A percentile compares a stretch with the other conserved stretches of the same genome.
Conservation (phyloP, 2,329 filamentous ascomycete species). For the Calycina marina region DNA sequence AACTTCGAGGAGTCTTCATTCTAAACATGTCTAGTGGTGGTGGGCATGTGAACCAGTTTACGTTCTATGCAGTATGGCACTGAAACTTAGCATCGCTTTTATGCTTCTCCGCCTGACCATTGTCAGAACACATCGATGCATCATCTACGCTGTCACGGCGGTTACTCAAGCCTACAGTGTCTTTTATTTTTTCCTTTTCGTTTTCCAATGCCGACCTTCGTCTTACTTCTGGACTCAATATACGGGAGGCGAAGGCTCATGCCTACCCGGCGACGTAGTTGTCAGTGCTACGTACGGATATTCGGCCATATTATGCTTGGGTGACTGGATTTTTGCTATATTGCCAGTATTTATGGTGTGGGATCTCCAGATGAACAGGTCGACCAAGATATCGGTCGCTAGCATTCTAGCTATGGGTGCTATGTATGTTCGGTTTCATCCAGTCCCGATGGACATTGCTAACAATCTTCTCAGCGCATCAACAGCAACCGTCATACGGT, state of each 20-base stretch:
- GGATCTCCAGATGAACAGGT: constrained; percentile 32
- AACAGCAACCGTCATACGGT: constrained; percentile 25
- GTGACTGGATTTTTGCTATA: constrained; percentile 33
- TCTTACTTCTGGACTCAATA: constrained; percentile 33
- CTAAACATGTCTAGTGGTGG: constrained; percentile 14
- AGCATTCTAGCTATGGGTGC: constrained; percentile 34
- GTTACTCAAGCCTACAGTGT: constrained; percentile 24
- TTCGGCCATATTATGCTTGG: constrained; percentile 29
- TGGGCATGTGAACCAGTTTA: constrained; percentile 27
- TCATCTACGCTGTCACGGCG: constrained; percentile 25
- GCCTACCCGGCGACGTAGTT: constrained; percentile 27
- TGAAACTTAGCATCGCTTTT: constrained; percentile 26
- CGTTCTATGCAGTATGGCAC: constrained; percentile 23
- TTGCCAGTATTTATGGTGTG: constrained; percentile 36
- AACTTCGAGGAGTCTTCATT: neutral
- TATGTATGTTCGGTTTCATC: constrained; percentile 24
- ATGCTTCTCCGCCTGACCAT: constrained; percentile 26
- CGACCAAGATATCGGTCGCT: constrained; percentile 31
- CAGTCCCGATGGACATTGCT: neutral
- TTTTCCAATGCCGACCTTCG: constrained; percentile 35
- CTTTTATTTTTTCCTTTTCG: constrained; percentile 30
- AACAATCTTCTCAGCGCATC: constrained; percentile 19
- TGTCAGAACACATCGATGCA: constrained; percentile 20
- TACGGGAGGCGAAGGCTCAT: constrained; percentile 25
- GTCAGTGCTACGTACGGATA: constrained; percentile 30